Percentiles rank a stretch among this genome's conserved stretches.
Conservation (phyloP, 129 eudicot species). For the Flaveria brownii region DNA sequence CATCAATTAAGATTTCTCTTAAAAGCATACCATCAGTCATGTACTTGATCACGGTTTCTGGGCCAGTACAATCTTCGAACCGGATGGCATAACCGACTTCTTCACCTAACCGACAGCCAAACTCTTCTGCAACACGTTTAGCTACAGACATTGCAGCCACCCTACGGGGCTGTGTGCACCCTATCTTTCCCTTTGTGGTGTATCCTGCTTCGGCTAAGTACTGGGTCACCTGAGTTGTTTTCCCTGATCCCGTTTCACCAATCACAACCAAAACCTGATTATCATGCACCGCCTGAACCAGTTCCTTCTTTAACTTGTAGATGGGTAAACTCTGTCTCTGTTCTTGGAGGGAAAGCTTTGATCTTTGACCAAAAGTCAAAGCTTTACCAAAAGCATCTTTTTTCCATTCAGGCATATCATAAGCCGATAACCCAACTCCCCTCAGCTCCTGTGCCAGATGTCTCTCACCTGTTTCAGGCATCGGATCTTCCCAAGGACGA, state of each 20-base stretch:
- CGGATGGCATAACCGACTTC: conserved; percentile 93
- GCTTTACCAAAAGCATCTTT: conserved; percentile 80
- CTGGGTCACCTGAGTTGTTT: conserved; percentile 83
- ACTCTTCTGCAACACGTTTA: conserved; percentile 90
- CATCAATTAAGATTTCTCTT: conserved; percentile 63
- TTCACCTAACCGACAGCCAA: conserved; percentile 88
- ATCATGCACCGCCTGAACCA: conserved; percentile 73
- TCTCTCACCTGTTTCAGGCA: conserved; percentile 90
- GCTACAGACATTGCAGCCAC: conserved; percentile 96
- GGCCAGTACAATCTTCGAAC: conserved; percentile 86
- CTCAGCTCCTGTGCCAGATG: conserved; percentile 87
- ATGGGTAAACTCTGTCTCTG: conserved; percentile 89
- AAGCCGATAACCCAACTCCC: conserved; percentile 85
- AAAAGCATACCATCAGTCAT: conserved; percentile 94
- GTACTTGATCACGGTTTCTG: conserved; percentile 83
- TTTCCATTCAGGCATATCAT: conserved; percentile 89
- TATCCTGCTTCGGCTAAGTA: conserved; percentile 93
- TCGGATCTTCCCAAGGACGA: conserved; percentile 96
- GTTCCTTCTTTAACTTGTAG: conserved; percentile 73
- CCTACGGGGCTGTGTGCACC: conserved; percentile 93
- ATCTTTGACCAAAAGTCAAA: conserved; percentile 74
- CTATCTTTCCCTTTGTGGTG: conserved; percentile 76
- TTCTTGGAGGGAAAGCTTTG: conserved; percentile 83
- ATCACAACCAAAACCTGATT: conserved; percentile 83
- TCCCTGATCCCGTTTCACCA: conserved; percentile 91